These are phyloP conservation scores for Niveomyces coronatus DNA, from an alignment of 2,329 filamentous ascomycete species.

Conservation along the genomic window DNA sequence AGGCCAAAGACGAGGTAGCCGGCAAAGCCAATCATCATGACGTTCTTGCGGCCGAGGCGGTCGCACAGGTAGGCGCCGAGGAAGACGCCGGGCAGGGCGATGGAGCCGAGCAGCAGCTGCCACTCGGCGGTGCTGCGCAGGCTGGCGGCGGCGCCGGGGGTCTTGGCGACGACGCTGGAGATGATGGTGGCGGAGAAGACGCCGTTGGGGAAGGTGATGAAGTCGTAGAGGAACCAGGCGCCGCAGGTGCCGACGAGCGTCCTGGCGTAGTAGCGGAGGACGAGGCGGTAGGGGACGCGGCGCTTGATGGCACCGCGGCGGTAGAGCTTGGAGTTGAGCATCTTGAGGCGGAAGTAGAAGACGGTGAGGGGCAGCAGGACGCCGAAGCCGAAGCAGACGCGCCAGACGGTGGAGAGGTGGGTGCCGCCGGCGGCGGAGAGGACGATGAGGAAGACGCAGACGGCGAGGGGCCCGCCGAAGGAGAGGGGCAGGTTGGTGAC, in stretches of 20 bases:
- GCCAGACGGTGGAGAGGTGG: constrained; percentile 33
- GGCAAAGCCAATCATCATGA: constrained; percentile 39
- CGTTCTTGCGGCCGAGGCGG: constrained; percentile 35
- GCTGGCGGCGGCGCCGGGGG: too few relatives aligned
- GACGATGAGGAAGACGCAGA: constrained; percentile 36
- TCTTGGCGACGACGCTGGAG: constrained; percentile 24
- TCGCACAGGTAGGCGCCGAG: constrained; percentile 38
- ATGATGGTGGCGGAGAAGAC: constrained; percentile 36
- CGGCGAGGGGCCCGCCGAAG: constrained; percentile 25
- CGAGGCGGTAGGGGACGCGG: constrained; percentile 37
- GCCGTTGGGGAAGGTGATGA: constrained; percentile 37
- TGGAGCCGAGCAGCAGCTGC: constrained; percentile 33
- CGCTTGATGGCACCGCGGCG: constrained; percentile 42
- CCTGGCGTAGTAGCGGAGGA: constrained; percentile 44
- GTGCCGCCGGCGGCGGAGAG: constrained; percentile 25
- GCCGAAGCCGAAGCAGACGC: constrained; percentile 38
- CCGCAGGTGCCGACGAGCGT: constrained; percentile 40
- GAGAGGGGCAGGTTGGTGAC: constrained; percentile 30
- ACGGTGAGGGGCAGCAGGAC: constrained; percentile 40
- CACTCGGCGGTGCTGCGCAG: constrained; percentile 34
- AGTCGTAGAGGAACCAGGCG: constrained; percentile 45
- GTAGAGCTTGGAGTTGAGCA: constrained; percentile 41
- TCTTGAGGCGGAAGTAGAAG: constrained; percentile 45
- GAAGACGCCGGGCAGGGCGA: constrained; percentile 39
- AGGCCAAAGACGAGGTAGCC: constrained; percentile 41